Evolutionary conservation across 2,329 filamentous ascomycete species (phyloP), one percentile per base, ranked within the genome.

Genomic region (Talaromyces sp.): DNA sequence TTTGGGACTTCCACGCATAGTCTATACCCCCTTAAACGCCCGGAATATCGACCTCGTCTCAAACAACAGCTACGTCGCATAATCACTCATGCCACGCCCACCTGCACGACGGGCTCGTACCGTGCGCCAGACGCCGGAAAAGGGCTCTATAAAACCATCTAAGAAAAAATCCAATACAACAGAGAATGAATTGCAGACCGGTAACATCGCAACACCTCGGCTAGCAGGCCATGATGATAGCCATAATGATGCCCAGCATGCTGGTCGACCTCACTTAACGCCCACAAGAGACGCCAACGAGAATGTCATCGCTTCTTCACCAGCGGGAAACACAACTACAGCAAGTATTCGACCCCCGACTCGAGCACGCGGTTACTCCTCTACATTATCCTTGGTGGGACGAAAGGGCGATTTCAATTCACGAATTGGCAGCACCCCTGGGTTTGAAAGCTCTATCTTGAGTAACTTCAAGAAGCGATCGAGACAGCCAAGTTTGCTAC

Each of bases 401-500:
- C 67, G 71, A 51, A 71, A 71, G 62, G 70, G 68, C n/a, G 72
- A 75, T 45, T 63, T 63, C 28, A 64, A 60, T 53, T 70, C 71
- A 21, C 70, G 68, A 22, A 62, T 73, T 22, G 70, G 71, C 25
- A 74, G 70, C 10, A 77, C 75, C 8, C 75, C 75, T 39, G 71
- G 67, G 5, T 74, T 73, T 56, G 75, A 77, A 53, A 74, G 65
- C 55, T 78, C 75, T 3, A 68, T 77, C 55, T 58, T 78, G 57
- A 76, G 73, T 60, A 75, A 76, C 60, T 78, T 78, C 61, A 73
- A 75, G 55, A 69, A 73, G 37, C 66, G 76, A 33, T 71, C 75
- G 11, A 71, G 75, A 60, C 75, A 78, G 59, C 71, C 73, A 22
- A 78, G 76, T 63, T 74, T 78, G 50, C 65, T 78, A 7, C 74